Percentiles rank a stretch among this genome's conserved stretches.
Conservation (phyloP, 2,329 filamentous ascomycete species). For the Claviceps sp. region DNA sequence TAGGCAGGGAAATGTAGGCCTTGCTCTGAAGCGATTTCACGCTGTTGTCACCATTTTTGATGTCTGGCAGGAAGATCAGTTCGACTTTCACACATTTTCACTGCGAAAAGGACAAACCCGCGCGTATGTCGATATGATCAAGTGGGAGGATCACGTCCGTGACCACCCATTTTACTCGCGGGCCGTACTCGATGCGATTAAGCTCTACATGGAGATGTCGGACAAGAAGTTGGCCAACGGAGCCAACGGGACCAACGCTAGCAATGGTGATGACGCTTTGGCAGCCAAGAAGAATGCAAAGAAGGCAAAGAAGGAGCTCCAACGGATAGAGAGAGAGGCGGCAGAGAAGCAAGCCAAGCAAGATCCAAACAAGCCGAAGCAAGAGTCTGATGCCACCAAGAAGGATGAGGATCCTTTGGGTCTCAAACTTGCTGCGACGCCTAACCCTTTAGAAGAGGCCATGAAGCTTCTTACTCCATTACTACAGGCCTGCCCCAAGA, state of each 20-base stretch:
- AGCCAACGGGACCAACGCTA: conserved; percentile 41
- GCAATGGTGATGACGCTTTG: conserved; percentile 40
- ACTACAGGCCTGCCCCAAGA: conserved; percentile 69
- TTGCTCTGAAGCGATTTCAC: conserved; percentile 87
- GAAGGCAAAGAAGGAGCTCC: conserved; percentile 70
- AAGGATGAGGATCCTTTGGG: conserved; percentile 83
- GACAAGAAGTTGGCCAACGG: conserved; percentile 60
- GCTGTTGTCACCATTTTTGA: conserved; percentile 87
- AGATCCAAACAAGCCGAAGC: conserved; percentile 66
- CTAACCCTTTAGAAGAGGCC: conserved; percentile 71
- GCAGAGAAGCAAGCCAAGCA: conserved; percentile 66
- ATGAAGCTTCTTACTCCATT: conserved; percentile 76
- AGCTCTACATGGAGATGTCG: conserved; percentile 65
- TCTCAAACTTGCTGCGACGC: conserved; percentile 63
- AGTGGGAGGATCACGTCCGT: conserved; percentile 84
- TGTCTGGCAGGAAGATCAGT: conserved; percentile 95
- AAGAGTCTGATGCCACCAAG: conserved; percentile 61
- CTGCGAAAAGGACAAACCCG: conserved; percentile 92
- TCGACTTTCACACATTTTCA: conserved; percentile 97
- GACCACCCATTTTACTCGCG: conserved; percentile 89
- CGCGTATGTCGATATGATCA: conserved; percentile 89
- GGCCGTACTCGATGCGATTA: conserved; percentile 68
- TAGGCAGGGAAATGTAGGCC: conserved; percentile 65
- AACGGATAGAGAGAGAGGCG: conserved; percentile 57
- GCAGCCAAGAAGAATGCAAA: conserved; percentile 80